Conservation (phyloP, 208 protist genomes). For the Sergeia podlipaevii region DNA sequence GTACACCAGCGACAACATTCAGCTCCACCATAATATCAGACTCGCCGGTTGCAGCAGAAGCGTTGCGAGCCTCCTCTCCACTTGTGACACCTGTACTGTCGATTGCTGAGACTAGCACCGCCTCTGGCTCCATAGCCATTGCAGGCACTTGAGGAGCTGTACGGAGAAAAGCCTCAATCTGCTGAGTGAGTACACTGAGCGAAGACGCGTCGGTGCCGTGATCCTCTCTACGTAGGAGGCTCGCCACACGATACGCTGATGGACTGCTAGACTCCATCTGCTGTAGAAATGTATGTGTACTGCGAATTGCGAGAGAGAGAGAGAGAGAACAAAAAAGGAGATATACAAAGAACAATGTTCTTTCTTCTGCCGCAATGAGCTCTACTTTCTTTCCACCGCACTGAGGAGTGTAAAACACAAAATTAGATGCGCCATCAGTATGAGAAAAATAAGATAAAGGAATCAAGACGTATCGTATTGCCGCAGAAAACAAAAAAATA, state of each 20-base stretch:
- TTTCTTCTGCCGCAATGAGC: no score
- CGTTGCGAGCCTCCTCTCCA: background rate
- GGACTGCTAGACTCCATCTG: background rate
- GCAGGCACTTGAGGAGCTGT: constrained; percentile 36
- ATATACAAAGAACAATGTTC: background rate
- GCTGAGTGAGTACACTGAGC: constrained; percentile 30
- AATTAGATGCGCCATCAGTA: no score
- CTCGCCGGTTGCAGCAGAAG: background rate
- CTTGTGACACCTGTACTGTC: background rate
- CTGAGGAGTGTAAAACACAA: no score
- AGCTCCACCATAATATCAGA: constrained; percentile 44
- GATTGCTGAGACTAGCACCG: background rate
- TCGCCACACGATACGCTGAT: constrained; percentile 23
- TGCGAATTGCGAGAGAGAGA: background rate
- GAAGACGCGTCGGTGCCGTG: constrained; percentile 17
- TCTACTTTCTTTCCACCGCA: no score
- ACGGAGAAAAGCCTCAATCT: constrained; percentile 57
- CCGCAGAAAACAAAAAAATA: no score
- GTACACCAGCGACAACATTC: constrained; percentile 78
- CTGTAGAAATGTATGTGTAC: background rate
- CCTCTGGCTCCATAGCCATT: constrained; percentile 47
- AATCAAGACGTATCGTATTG: no score
- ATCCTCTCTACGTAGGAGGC: constrained; percentile 12
- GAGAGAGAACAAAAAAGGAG: background rate
- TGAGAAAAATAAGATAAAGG: no score